phyloP scores from a whole-genome alignment of 1,139 yeast genomes.

The Suhomyces anneliseae region DNA sequence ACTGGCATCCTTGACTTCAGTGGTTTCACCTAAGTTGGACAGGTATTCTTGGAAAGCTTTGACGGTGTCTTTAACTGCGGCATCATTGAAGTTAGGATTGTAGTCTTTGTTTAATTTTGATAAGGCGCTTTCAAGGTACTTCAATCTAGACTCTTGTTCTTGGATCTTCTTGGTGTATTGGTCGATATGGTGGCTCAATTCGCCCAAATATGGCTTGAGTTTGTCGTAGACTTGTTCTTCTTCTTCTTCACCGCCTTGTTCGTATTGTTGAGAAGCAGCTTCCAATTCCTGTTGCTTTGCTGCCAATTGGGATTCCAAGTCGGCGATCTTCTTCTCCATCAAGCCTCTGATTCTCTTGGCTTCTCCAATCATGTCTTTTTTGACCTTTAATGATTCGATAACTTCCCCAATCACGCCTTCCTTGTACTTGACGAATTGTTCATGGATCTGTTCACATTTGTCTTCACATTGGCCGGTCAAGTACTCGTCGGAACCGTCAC shows the following conservation, averaged over 20 bases:
- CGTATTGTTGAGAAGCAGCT: conserved; percentile 3
- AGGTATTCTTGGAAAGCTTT: conserved; percentile 56
- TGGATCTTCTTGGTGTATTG: conserved; percentile 18
- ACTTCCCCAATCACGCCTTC: conserved; percentile 17
- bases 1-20: conserved; percentile 1
- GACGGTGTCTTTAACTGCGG: conserved; percentile 78
- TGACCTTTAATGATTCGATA: conserved; percentile 23
- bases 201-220: conserved; percentile 19
- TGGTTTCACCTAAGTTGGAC: conserved; percentile 35
- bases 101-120: conserved; percentile 53
- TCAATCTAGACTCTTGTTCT: conserved; percentile 19
- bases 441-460: conserved; percentile 52
- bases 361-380: conserved; percentile 15
- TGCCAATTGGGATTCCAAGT: conserved; percentile 27
- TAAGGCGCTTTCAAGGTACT: conserved; percentile 45
- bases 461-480: conserved; percentile 50
- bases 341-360: conserved; percentile 9
- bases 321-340: conserved; percentile 24
- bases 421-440: conserved; percentile 29
- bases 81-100: conserved; percentile 89
- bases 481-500: conserved; percentile 92
- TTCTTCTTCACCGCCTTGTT: conserved; percentile 14
- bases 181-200: conserved; percentile 7
- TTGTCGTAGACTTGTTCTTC: conserved; percentile 18
- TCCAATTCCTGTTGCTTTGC: conserved; percentile 25